phyloP scores from a whole-genome alignment of 768 basidiomycete genomes.

The Pleurotus tuber-regium region DNA sequence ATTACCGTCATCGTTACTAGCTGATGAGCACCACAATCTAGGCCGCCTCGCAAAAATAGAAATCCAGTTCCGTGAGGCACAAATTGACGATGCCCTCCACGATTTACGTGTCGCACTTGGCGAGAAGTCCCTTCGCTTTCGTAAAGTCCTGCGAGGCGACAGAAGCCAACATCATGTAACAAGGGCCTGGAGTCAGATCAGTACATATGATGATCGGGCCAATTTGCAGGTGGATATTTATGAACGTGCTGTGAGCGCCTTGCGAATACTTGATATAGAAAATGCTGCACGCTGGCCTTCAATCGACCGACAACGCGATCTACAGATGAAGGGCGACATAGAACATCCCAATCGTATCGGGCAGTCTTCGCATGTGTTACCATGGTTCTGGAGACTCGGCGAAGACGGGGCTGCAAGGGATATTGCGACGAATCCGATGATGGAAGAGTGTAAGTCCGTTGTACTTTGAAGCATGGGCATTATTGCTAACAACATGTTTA shows the following conservation, averaged over 20 bases:
- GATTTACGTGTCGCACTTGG: conserved; percentile 14
- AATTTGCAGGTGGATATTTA: conserved; percentile 3
- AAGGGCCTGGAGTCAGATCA: conserved; percentile 4
- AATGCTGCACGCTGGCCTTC: background rate
- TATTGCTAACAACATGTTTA: conserved; percentile 1
- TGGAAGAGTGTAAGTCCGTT: conserved; percentile 12
- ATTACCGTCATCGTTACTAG: conserved; percentile 12
- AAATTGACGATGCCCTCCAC: conserved; percentile 17
- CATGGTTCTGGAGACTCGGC: conserved; percentile 12
- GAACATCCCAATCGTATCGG: conserved; percentile 6
- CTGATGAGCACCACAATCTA: conserved; percentile 6
- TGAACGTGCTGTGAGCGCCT: background rate
- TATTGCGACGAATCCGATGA: background rate
- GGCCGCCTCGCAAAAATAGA: conserved; percentile 17
- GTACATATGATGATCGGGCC: background rate
- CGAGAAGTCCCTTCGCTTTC: conserved; percentile 4
- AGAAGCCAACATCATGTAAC: background rate
- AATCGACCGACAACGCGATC: background rate
- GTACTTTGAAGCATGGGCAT: background rate
- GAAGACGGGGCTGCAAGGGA: background rate
- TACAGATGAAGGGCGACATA: conserved; percentile 8
- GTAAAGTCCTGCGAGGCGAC: background rate
- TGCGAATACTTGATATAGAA: background rate
- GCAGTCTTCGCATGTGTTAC: background rate
- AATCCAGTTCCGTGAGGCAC: conserved; percentile 15